Evolutionary conservation across 441 rosid genomes (phyloP).

Genomic region (Isatis lusitanica): DNA sequence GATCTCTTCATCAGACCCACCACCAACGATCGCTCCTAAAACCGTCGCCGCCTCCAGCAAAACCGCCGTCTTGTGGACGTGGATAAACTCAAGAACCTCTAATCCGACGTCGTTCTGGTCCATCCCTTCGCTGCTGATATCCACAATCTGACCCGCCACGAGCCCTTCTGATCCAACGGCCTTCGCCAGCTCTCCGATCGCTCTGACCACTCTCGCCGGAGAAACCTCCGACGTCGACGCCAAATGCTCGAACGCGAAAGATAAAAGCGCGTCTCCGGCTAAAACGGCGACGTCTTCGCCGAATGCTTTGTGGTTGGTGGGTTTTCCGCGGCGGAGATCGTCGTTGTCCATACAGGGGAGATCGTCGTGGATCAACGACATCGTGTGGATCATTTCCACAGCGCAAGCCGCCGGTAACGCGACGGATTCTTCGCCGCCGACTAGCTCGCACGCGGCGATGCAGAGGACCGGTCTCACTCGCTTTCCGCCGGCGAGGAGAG

Average conservation of each 20-base stretch:
- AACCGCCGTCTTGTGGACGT: constrained; percentile 75
- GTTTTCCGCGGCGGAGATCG: constrained; percentile 87
- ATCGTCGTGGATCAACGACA: constrained; percentile 88
- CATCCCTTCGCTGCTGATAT: constrained; percentile 59
- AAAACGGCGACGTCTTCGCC: constrained; percentile 88
- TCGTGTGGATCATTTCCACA: constrained; percentile 80
- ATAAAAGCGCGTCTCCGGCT: constrained; percentile 84
- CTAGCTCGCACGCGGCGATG: constrained; percentile 66
- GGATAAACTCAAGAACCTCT: constrained; percentile 70
- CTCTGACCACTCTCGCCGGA: constrained; percentile 50
- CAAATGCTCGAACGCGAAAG: constrained; percentile 71
- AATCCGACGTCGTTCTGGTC: constrained; percentile 46
- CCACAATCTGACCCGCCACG: constrained; percentile 86
- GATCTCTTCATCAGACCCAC: constrained; percentile 63
- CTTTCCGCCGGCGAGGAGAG: constrained; percentile 74
- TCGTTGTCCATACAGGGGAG: constrained; percentile 93
- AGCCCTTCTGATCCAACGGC: constrained; percentile 67
- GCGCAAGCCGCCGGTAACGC: constrained; percentile 82
- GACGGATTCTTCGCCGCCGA: constrained; percentile 56
- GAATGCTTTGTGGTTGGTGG: constrained; percentile 76
- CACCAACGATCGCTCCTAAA: constrained; percentile 71
- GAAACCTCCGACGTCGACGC: constrained; percentile 54
- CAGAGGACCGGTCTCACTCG: constrained; percentile 68
- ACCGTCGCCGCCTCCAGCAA: constrained; percentile 75
- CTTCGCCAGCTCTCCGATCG: constrained; percentile 63